Evolutionary conservation across 257 asterid genomes (phyloP).

Genomic region (Solanum medicagineum): DNA sequence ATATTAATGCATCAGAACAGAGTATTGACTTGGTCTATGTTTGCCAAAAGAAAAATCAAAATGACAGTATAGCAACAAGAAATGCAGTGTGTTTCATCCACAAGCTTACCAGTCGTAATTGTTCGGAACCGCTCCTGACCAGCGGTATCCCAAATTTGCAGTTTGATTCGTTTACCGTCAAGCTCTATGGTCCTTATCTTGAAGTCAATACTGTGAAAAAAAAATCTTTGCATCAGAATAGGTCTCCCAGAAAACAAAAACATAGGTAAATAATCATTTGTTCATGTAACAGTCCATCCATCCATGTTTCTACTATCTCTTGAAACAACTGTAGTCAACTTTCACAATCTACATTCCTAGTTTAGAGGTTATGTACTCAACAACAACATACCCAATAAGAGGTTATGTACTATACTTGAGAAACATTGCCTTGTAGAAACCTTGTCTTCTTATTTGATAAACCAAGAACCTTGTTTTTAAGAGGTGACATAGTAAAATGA

Average conservation of each 20-base stretch:
- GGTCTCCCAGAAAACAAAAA: not conserved
- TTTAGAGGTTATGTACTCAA: not conserved
- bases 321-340: not conserved
- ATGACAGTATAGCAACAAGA: not conserved
- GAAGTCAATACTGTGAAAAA: slow-evolving; percentile 44
- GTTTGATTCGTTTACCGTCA: slow-evolving; percentile 50
- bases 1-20: not conserved
- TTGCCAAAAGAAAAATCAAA: not conserved
- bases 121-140: slow-evolving; percentile 67
- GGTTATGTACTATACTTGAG: not conserved
- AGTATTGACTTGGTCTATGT: not conserved
- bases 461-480: not conserved
- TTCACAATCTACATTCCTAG: not conserved
- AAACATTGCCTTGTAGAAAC: not conserved
- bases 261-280: not conserved
- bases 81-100: not conserved
- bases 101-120: slow-evolving; percentile 44
- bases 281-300: not conserved
- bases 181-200: slow-evolving; percentile 61
- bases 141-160: slow-evolving; percentile 67
- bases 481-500: not conserved
- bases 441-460: not conserved
- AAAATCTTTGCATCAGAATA: not conserved
- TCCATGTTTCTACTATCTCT: not conserved
- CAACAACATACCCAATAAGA: not conserved